Percentiles rank a stretch among this genome's conserved stretches.
Conservation (phyloP, 179 eudicot genomes). For the Beta macrorhiza region DNA sequence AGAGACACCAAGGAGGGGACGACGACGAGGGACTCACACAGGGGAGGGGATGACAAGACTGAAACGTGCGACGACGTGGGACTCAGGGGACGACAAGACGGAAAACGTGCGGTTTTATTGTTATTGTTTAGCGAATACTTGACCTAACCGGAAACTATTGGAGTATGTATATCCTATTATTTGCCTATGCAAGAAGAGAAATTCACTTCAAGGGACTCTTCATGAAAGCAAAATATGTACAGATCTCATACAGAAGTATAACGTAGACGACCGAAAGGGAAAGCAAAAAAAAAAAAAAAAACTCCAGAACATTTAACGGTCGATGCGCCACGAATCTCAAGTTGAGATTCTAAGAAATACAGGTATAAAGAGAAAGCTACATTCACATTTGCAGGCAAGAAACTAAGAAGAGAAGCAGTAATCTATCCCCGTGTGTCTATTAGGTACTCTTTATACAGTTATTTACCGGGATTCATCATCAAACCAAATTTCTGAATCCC, state of each 20-base stretch:
- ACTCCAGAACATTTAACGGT: neutral
- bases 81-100: too few species aligned
- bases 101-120: too few species aligned
- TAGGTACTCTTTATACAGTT: constrained; percentile 34
- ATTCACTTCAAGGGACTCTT: neutral
- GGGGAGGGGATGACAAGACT: too few species aligned
- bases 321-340: constrained; percentile 5
- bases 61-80: too few species aligned
- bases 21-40: too few species aligned
- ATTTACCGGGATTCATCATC: constrained; percentile 35
- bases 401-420: neutral
- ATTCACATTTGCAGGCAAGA: neutral
- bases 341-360: neutral
- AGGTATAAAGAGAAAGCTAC: constrained; percentile 6
- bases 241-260: neutral
- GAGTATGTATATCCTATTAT: too few species aligned
- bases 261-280: neutral
- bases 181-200: too few species aligned
- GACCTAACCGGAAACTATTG: too few species aligned
- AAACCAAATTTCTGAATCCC: constrained; percentile 45
- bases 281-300: neutral
- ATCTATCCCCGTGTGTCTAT: constrained; percentile 11
- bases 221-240: neutral
- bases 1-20: too few species aligned
- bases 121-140: too few species aligned